Evolutionary conservation across 2,329 filamentous ascomycete genomes (phyloP).

Genomic region (Teratosphaeria viscida): DNA sequence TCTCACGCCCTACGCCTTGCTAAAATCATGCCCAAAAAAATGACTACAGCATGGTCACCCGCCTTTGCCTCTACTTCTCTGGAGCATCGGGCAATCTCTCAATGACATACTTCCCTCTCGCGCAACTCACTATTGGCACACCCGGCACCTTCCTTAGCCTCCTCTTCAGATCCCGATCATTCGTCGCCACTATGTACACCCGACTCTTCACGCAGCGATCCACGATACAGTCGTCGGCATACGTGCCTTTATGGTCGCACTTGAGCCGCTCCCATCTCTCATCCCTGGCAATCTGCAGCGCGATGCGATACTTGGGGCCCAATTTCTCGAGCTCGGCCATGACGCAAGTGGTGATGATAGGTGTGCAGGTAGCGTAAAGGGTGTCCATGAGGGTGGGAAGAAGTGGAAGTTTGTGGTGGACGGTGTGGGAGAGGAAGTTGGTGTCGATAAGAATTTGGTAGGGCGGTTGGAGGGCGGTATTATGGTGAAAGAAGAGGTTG

Average conservation of each 20-base stretch:
- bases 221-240: conserved; percentile 69
- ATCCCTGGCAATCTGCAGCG: conserved; percentile 75
- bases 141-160: conserved; percentile 73
- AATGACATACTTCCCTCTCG: conserved; percentile 85
- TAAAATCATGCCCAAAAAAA: background rate
- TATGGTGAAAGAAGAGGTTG: conserved; percentile 79
- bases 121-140: conserved; percentile 69
- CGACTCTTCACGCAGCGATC: conserved; percentile 36
- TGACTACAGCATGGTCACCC: background rate
- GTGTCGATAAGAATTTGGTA: conserved; percentile 76
- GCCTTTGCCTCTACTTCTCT: conserved; percentile 1
- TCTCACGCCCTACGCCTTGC: background rate
- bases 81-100: conserved; percentile 46
- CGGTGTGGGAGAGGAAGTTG: conserved; percentile 84
- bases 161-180: conserved; percentile 71
- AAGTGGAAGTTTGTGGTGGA: conserved; percentile 81
- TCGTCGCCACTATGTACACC: conserved; percentile 42
- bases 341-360: conserved; percentile 74
- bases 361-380: conserved; percentile 81
- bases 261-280: conserved; percentile 76
- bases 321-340: conserved; percentile 84
- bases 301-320: conserved; percentile 78
- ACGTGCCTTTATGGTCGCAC: conserved; percentile 83
- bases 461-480: conserved; percentile 73
- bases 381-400: conserved; percentile 88